Evolutionary conservation across 2,329 filamentous ascomycete genomes (phyloP), one percentile per base, ranked within the genome.

Genomic region (Paecilomyces niveus): DNA sequence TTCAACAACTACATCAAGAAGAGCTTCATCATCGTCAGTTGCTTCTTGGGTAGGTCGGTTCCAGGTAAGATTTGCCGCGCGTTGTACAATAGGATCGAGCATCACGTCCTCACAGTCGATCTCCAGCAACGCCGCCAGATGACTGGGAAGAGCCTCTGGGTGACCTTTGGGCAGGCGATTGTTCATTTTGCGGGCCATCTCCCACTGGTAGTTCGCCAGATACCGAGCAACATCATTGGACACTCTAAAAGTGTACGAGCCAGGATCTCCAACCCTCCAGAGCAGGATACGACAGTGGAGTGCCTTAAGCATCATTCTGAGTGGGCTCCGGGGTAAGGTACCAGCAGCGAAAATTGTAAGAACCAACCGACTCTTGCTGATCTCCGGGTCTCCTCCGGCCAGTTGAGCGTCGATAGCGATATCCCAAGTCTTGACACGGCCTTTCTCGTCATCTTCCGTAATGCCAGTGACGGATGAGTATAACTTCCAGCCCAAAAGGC

Each of bases 381-480:
- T 89, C 71, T 96, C 90, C 8, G 88, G 84, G 73, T 97, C 93
- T 13, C 93, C 92, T 50, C 93, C 93, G 9, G 90, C 90, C 21
- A 97, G 82, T 72, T 97, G 93, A 26, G 93, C 92, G 73, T 97
- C 93, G 57, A 97, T 83, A 13, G 92, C 92, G 67, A 96, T 96
- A 33, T 88, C 84, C 93, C 93, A 97, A 0, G 92, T 90, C 76
- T 96, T 94, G 67, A 96, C 83, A 29, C 93, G 85, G 6, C 90
- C 92, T 55, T 83, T 85, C 72, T 97, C 93, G 71, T 96, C 88
- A 59, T 96, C 91, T 64, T 89, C 86, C 1, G 88, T 93, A 54
- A 89, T 84, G 0, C 91, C 90, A 1, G 89, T 93, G 45, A 96
- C 76, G 69, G 86, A 81, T 58, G 92, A 88, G 71, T 94, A 97